A percentile compares a stretch with the other conserved stretches of the same genome.
phyloP scores from a whole-genome alignment of 345 rosid species.

The Triadica sebifera region DNA sequence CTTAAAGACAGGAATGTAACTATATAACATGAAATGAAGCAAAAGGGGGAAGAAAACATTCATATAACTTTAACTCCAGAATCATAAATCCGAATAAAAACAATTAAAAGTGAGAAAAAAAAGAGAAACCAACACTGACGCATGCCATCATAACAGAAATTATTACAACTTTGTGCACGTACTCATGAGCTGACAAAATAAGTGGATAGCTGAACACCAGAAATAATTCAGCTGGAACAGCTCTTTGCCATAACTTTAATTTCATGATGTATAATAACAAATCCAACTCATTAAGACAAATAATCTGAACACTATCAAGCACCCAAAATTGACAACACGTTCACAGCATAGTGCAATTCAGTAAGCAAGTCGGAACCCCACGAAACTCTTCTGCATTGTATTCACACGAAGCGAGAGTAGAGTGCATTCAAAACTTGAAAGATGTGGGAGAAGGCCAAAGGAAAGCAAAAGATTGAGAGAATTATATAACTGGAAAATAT shows the following conservation, averaged over 20 bases:
- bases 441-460: too few relatives aligned
- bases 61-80: background rate
- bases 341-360: background rate
- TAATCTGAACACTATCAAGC: background rate
- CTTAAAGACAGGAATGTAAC: background rate
- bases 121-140: too few relatives aligned
- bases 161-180: background rate
- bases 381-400: background rate
- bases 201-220: background rate
- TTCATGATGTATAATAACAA: background rate
- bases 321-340: background rate
- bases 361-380: background rate
- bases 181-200: background rate
- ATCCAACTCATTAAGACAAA: background rate
- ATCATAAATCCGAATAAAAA: background rate
- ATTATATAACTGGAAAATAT: background rate
- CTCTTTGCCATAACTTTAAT: background rate
- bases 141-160: background rate
- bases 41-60: background rate
- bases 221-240: background rate
- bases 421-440: background rate
- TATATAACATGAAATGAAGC: background rate
- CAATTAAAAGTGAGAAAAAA: background rate
- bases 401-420: background rate
- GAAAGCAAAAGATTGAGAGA: background rate